A percentile compares a stretch with the other conserved stretches of the same genome.
Conservation (phyloP, 2,329 filamentous ascomycete genomes). For the Neofusicoccum sp. region DNA sequence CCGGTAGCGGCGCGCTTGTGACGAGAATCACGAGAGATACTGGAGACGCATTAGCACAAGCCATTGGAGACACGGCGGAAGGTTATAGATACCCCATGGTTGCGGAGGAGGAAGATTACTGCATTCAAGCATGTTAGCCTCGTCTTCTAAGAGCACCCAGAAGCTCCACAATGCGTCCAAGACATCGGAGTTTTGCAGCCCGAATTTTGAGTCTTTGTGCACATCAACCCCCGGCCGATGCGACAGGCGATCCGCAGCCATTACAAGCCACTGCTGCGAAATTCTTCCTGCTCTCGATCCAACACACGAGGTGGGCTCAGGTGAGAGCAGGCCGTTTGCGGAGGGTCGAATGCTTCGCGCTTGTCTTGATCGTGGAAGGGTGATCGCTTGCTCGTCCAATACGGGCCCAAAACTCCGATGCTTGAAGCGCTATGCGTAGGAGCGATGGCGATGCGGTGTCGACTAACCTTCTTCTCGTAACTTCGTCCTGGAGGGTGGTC, state of each 20-base stretch:
- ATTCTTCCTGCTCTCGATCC: not conserved
- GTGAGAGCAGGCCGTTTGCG: not conserved
- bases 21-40: slow-evolving; percentile 99
- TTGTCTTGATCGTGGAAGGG: not conserved
- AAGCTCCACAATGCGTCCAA: not conserved
- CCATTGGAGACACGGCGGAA: slow-evolving; percentile 9
- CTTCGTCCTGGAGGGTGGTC: slow-evolving; percentile 17
- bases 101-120: slow-evolving; percentile 47
- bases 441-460: not conserved
- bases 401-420: not conserved
- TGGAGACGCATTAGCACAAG: slow-evolving; percentile 39
- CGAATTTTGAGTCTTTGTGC: not conserved
- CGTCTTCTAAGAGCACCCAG: not conserved
- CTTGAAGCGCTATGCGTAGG: not conserved
- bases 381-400: not conserved
- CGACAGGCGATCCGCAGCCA: not conserved
- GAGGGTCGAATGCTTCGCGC: not conserved
- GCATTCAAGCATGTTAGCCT: not conserved
- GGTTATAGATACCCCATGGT: slow-evolving; percentile 50
- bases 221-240: not conserved
- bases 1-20: slow-evolving; percentile 99
- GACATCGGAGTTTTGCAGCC: not conserved
- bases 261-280: not conserved
- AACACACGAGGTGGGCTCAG: not conserved
- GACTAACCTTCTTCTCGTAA: slow-evolving; percentile 17